Evolutionary conservation across 2,329 filamentous ascomycete species (phyloP).

Genomic region (Colletotrichum costaricense): DNA sequence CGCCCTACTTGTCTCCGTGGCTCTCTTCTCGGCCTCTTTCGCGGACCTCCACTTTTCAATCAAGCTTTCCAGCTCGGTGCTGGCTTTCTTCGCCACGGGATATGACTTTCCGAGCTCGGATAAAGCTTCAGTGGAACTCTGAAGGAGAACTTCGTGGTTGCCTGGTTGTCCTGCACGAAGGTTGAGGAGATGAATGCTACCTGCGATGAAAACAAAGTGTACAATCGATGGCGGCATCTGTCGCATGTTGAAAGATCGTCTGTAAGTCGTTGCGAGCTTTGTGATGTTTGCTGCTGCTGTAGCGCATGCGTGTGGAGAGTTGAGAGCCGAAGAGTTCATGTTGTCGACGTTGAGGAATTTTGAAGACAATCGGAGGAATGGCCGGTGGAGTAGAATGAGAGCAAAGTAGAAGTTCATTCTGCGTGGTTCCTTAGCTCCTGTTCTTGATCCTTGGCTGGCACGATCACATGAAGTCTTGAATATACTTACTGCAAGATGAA

Average conservation of each 20-base stretch:
- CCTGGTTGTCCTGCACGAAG: not conserved
- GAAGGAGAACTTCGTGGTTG: not conserved
- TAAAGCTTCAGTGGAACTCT: not conserved
- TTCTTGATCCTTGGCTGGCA: no score
- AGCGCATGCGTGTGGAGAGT: not conserved
- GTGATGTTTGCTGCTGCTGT: slow-evolving; percentile 11
- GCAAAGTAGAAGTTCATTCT: slow-evolving; percentile 26
- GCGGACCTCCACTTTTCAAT: not conserved
- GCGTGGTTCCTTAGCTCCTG: not conserved
- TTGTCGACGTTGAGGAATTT: not conserved
- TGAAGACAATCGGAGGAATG: slow-evolving; percentile 1
- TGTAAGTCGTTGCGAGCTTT: not conserved
- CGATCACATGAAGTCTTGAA: no score
- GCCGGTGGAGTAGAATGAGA: slow-evolving; percentile 20
- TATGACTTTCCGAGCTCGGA: slow-evolving; percentile 12
- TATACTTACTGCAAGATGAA: slow-evolving; percentile 9
- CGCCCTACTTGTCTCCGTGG: not conserved
- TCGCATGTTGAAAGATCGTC: not conserved
- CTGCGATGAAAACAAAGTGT: slow-evolving; percentile 22
- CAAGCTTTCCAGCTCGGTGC: not conserved
- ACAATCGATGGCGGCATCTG: slow-evolving; percentile 13
- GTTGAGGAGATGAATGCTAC: slow-evolving; percentile 12
- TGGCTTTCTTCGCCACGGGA: not conserved
- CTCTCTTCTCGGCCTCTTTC: not conserved
- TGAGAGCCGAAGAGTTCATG: no score